Conservation (phyloP, 139 green algal genomes). For the Asterochloris sp. region DNA sequence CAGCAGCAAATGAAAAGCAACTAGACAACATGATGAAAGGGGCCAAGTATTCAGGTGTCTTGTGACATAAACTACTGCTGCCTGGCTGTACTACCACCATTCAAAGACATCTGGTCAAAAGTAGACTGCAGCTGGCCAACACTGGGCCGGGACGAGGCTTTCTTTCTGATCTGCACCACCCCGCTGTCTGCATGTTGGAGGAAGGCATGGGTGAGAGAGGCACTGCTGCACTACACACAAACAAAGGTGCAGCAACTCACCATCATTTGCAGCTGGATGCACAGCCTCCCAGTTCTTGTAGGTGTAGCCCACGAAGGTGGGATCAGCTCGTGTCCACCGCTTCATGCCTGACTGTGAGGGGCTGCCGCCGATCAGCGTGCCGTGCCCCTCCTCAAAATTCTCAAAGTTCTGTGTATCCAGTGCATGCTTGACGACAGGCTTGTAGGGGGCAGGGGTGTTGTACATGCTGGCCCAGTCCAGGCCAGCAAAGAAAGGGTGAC, state of each 20-base stretch:
- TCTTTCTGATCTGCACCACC: conserved; percentile 34
- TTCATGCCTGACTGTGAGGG: conserved; percentile 2
- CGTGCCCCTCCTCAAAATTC: conserved; percentile 81
- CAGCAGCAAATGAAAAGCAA: too few species aligned
- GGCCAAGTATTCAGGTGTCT: too few species aligned
- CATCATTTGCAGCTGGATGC: conserved; percentile 28
- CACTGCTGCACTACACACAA: neutral
- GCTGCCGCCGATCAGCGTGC: conserved; percentile 4
- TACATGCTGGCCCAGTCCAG: conserved; percentile 84
- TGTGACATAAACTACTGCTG: too few species aligned
- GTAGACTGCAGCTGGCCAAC: conserved; percentile 47
- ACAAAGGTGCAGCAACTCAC: neutral
- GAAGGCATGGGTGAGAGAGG: neutral
- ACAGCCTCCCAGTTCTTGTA: conserved; percentile 95
- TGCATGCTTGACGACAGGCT: conserved; percentile 77
- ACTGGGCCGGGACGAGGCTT: conserved; percentile 20
- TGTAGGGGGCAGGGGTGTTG: conserved; percentile 59
- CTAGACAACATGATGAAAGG: too few species aligned
- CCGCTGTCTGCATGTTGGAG: neutral
- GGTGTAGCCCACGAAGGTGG: conserved; percentile 97
- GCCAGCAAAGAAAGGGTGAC: conserved; percentile 90
- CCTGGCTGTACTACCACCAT: too few species aligned
- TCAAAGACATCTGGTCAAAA: conserved; percentile 24
- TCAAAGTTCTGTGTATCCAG: conserved; percentile 99
- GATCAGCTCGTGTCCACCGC: conserved; percentile 53